phyloP scores from a whole-genome alignment of 2,329 filamentous ascomycete species.

The Alternaria hordeiaustralica region DNA sequence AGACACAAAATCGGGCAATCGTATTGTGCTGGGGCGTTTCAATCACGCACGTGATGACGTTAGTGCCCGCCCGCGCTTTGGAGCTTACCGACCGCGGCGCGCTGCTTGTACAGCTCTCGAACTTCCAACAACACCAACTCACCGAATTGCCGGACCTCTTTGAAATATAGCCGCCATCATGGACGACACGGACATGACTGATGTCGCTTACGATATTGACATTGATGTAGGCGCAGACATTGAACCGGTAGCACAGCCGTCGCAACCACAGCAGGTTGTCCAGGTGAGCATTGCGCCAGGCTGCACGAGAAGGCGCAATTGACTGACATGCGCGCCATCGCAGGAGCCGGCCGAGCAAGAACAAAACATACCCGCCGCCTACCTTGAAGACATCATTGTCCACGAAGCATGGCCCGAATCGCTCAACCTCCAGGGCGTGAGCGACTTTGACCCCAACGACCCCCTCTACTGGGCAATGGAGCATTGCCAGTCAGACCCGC shows the following conservation, averaged over 20 bases:
- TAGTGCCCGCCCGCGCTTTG: slow-evolving; percentile 15
- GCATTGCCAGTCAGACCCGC: slow-evolving; percentile 66
- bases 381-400: slow-evolving; percentile 40
- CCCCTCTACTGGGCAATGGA: slow-evolving; percentile 77
- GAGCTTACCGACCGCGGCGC: slow-evolving; percentile 13
- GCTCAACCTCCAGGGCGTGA: slow-evolving; percentile 83
- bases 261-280: slow-evolving; percentile 30
- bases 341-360: slow-evolving; percentile 7
- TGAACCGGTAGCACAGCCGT: slow-evolving; percentile 22
- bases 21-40: not conserved
- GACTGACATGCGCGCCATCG: slow-evolving; percentile 9
- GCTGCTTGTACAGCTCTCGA: slow-evolving; percentile 1
- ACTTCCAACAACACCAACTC: slow-evolving; percentile 20
- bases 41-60: slow-evolving; percentile 17
- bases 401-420: slow-evolving; percentile 62
- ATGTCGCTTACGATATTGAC: slow-evolving; percentile 47
- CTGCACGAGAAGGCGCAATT: slow-evolving; percentile 6
- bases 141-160: slow-evolving; percentile 12
- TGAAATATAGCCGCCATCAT: slow-evolving; percentile 20
- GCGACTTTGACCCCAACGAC: slow-evolving; percentile 79
- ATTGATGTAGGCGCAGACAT: slow-evolving; percentile 37
- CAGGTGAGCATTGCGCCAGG: slow-evolving; percentile 15
- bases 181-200: slow-evolving; percentile 45
- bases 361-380: slow-evolving; percentile 39
- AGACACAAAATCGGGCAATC: not conserved